A percentile compares a stretch with the other conserved stretches of the same genome.
Conservation (phyloP, 108 stramenopile genomes). For the Pseudonitzschia pungens region DNA sequence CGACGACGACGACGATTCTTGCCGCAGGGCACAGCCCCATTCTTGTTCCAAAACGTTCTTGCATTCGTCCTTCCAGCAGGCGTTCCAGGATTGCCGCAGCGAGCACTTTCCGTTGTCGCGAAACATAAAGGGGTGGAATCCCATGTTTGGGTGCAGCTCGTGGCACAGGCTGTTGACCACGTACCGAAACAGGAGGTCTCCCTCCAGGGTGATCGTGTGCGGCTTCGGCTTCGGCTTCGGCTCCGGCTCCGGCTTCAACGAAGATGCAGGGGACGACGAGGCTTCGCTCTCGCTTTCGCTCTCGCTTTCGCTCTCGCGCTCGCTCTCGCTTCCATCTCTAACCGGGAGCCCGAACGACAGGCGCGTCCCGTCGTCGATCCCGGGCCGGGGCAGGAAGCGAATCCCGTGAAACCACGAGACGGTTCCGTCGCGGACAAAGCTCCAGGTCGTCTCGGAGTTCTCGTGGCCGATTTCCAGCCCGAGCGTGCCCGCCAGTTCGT, state of each 20-base stretch:
- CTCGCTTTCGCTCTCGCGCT: slow-evolving; percentile 17
- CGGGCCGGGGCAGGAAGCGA: slow-evolving; percentile 32
- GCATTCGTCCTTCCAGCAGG: slow-evolving; percentile 56
- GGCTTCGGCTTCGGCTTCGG: slow-evolving; percentile 16
- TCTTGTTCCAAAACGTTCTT: slow-evolving; percentile 33
- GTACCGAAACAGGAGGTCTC: slow-evolving; percentile 25
- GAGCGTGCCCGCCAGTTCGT: slow-evolving; percentile 16
- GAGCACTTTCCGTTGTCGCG: slow-evolving; percentile 33
- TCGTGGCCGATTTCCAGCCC: slow-evolving; percentile 51
- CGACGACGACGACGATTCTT: not conserved
- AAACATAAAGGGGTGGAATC: slow-evolving; percentile 57
- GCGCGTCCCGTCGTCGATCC: slow-evolving; percentile 37
- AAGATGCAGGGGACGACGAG: no score
- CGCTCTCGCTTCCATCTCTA: not conserved
- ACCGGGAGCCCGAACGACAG: slow-evolving; percentile 28
- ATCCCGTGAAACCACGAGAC: slow-evolving; percentile 48
- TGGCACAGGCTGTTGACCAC: slow-evolving; percentile 24
- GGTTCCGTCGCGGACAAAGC: slow-evolving; percentile 55
- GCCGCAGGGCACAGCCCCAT: slow-evolving; percentile 49
- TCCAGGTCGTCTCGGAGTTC: slow-evolving; percentile 27
- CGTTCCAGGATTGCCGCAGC: slow-evolving; percentile 35
- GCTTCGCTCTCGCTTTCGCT: slow-evolving; percentile 15
- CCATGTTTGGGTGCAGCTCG: slow-evolving; percentile 40
- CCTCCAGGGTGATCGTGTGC: slow-evolving; percentile 5
- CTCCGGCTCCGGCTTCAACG: not conserved